Evolutionary conservation across 2,329 filamentous ascomycete genomes (phyloP), one percentile per base, ranked within the genome.

Genomic region (Paramyrothecium sp.): DNA sequence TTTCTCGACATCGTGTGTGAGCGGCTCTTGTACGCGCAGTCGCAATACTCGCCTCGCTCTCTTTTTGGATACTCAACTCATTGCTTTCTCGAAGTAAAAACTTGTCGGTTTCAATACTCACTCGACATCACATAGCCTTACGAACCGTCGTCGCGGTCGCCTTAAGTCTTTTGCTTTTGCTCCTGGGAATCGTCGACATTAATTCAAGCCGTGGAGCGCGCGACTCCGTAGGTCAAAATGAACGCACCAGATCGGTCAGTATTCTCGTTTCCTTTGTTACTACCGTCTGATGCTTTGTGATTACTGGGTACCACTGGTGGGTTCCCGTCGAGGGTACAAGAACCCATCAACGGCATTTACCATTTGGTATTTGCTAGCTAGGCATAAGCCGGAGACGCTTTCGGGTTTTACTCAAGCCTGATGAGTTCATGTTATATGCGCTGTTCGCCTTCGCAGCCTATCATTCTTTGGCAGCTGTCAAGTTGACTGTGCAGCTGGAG

Each of bases 221-320:
- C n/a, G n/a, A n/a, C n/a, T n/a, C n/a, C n/a, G 26, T 30, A 30
- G 26, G 12, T 54, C 61, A 78, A 64, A 26, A 84, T 84, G 81
- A 84, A 84, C 73, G 81, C 81, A 13, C 81, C 81, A 19, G 81
- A 84, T 67, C 75, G 81, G 81, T 84, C 63, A 71, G 81, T 73
- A 41, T 53, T 20, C 51, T 47, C 26, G 10, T 30, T 30, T 30
- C 4, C 4, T 55, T 30, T 19, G 30, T 38, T 49, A 22, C 23
- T 2, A 16, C 46, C 34, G 7, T 33, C 13, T 10, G n/a, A n/a
- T 54, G 13, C 21, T 23, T 55, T 46, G 22, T 10, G 10, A 30
- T 30, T 10, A 30, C 26, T 4, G 26, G 26, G 26, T 30, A 4
- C n/a, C n/a, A n/a, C 26, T 30, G 26, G 26, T 30, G 26, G 26